Conservation (phyloP, 2,329 filamentous ascomycete species). For the Metarhizium rileyi region DNA sequence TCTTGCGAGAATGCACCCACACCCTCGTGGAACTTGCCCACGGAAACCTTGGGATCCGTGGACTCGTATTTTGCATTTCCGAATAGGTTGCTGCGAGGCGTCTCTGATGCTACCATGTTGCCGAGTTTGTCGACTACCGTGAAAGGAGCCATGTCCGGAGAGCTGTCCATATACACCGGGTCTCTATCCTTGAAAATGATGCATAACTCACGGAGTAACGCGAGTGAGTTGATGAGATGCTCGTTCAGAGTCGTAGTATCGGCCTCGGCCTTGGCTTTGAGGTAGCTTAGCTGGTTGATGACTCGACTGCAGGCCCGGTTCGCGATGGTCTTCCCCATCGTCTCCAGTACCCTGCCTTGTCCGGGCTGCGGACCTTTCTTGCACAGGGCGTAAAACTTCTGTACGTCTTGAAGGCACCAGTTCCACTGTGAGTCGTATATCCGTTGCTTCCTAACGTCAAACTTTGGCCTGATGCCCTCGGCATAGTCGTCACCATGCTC, state of each 20-base stretch:
- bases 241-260: not conserved
- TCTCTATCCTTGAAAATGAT: not conserved
- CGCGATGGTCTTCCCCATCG: not conserved
- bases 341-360: not conserved
- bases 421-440: not conserved
- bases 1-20: too few species aligned
- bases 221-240: fast-evolving
- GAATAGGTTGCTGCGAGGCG: too few species aligned
- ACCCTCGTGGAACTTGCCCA: too few species aligned
- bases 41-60: too few species aligned
- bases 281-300: too few species aligned
- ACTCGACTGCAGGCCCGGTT: too few species aligned
- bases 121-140: not conserved
- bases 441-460: not conserved
- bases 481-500: not conserved
- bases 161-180: not conserved
- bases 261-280: too few species aligned
- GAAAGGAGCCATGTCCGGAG: not conserved
- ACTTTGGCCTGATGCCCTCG: not conserved
- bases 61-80: too few species aligned
- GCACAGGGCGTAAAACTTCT: not conserved
- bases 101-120: not conserved
- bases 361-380: not conserved
- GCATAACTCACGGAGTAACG: not conserved
- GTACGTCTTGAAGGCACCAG: not conserved